Base-by-base conservation (phyloP, 768 basidiomycete species). In the Leucocoprinus birnbaumii region DNA sequence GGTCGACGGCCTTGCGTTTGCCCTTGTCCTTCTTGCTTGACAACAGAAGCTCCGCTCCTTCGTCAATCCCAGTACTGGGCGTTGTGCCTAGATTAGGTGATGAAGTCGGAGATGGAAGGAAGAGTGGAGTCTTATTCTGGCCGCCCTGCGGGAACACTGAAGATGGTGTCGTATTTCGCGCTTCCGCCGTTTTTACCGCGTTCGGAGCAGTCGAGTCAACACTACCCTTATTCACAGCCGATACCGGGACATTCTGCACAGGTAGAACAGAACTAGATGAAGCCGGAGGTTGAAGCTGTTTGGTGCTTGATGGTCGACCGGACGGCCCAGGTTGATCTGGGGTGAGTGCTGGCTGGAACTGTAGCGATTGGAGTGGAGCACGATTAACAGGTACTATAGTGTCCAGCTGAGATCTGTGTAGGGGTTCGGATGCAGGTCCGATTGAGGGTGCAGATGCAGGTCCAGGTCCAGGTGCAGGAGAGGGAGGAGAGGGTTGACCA, bases 101-200 rank as follows among this genome's bases (percentile, higher is more conserved):
- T 54, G 63, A 57, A 1, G 72, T 66, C 5, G 74, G 74, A 38
- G 79, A 82, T 35, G 80, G 80, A 25, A 81, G 60, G 59, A 82
- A 82, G 44, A 81, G 66, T 25, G 80, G 80, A 13, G 73, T 68
- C 8, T 63, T 65, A 38, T 51, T 34, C n/a, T n/a, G n/a, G n/a
- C n/a, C n/a, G 19, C 52, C 40, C 14, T 46, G 50, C 16, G 45
- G 35, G 13, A 34, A 21, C 3, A 34, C 27, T 19, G 10, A 24
- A 8, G 45, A 18, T 18, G 8, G n/a, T 31, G 14, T 22, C 4
- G n/a, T 38, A 7, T 38, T 38, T n/a, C 38, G 5, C 31, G 31
- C 5, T 11, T 31, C 38, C 3, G 16, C 11, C 11, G 13, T 16
- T 16, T 38, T 38, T 13, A 10, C 38, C 38, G 6, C 11, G 38